phyloP scores from a whole-genome alignment of 2,329 filamentous ascomycete species.

The Blumeria graminis region DNA sequence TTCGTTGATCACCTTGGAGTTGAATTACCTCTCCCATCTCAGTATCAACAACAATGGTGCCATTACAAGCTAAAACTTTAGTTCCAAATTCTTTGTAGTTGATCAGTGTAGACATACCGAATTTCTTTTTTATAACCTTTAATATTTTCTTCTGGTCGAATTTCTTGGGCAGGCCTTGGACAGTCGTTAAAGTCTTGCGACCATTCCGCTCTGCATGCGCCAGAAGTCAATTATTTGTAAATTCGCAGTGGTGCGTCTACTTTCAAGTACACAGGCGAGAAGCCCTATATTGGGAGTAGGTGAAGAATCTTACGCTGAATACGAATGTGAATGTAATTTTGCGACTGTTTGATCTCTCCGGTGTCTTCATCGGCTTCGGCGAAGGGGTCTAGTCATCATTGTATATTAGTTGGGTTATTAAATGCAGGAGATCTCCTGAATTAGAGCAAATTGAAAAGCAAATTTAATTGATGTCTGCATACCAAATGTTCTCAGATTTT shows the following conservation, averaged over 20 bases:
- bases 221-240: background rate
- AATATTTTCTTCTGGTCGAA: slow-evolving; percentile 99
- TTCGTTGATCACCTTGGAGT: slow-evolving; percentile 97
- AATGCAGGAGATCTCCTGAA: background rate
- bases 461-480: slow-evolving; percentile 17
- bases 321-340: slow-evolving; percentile 98
- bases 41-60: slow-evolving; percentile 85
- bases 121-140: slow-evolving; percentile 99
- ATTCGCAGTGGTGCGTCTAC: background rate
- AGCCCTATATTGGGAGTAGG: background rate
- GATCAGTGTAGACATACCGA: slow-evolving; percentile 32
- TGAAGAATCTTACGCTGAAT: slow-evolving; percentile 66
- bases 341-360: slow-evolving; percentile 81
- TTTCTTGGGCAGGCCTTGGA: slow-evolving; percentile 96
- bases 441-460: background rate
- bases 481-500: slow-evolving; percentile 96
- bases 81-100: background rate
- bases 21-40: slow-evolving; percentile 99
- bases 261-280: background rate
- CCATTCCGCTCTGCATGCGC: slow-evolving; percentile 77
- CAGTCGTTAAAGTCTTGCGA: slow-evolving; percentile 99
- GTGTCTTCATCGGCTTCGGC: slow-evolving; percentile 99
- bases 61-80: slow-evolving; percentile 65
- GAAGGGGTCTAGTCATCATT: slow-evolving; percentile 63
- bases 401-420: slow-evolving; percentile 6